A percentile compares a stretch with the other conserved stretches of the same genome.
Conservation (phyloP, 2,329 filamentous ascomycete genomes). For the Penicillium sp. region DNA sequence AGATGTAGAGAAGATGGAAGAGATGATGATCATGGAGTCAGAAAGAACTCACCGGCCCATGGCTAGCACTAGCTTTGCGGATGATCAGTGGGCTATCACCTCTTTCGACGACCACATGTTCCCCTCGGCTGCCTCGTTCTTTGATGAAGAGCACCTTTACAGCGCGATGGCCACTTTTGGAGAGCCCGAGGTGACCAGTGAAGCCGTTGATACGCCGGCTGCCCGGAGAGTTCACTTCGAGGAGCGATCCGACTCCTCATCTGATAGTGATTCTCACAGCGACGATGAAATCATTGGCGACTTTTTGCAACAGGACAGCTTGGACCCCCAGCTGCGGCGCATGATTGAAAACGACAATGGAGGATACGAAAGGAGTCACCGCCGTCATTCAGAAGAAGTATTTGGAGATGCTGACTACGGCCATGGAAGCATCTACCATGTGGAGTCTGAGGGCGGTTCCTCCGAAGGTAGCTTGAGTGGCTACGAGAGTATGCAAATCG, state of each 20-base stretch:
- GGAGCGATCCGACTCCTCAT: slow-evolving; percentile 57
- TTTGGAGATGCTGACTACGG: slow-evolving; percentile 40
- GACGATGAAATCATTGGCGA: slow-evolving; percentile 70
- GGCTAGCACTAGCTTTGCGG: slow-evolving; percentile 24
- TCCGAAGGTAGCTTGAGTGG: slow-evolving; percentile 46
- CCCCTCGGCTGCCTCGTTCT: slow-evolving; percentile 41
- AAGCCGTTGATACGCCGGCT: slow-evolving; percentile 43
- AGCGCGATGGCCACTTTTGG: slow-evolving; percentile 39
- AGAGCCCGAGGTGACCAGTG: slow-evolving; percentile 36
- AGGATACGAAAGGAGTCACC: slow-evolving; percentile 24
- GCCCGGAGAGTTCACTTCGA: slow-evolving; percentile 69
- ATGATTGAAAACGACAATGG: slow-evolving; percentile 65
- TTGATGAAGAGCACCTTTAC: slow-evolving; percentile 44
- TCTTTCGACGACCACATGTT: slow-evolving; percentile 43
- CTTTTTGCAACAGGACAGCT: slow-evolving; percentile 69
- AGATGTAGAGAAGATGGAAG: slow-evolving; percentile 73
- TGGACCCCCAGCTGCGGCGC: slow-evolving; percentile 68
- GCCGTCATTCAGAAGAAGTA: slow-evolving; percentile 38
- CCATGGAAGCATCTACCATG: slow-evolving; percentile 42
- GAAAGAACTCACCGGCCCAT: slow-evolving; percentile 35
- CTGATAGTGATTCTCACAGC: slow-evolving; percentile 54
- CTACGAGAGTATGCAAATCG: slow-evolving; percentile 54
- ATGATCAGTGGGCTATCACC: slow-evolving; percentile 51
- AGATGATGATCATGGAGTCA: slow-evolving; percentile 63
- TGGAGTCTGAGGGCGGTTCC: slow-evolving; percentile 41